phyloP scores from a whole-genome alignment of 2,329 filamentous ascomycete species.

The Ophiosphaerella herpotricha region DNA sequence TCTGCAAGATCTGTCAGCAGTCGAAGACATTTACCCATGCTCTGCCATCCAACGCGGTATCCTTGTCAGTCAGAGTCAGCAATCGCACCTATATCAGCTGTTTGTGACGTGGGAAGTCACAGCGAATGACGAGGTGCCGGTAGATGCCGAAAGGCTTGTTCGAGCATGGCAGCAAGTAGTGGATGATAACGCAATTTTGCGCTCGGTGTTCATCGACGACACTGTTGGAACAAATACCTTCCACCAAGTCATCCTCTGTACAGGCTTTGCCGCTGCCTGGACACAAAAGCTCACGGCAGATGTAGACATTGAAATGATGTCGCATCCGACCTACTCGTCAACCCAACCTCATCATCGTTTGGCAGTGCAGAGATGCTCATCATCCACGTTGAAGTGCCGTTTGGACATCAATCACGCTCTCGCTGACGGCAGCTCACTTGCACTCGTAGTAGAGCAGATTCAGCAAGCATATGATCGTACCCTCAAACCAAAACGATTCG shows the following conservation, averaged over 20 bases:
- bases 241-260: slow-evolving; percentile 10
- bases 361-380: slow-evolving; percentile 9
- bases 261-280: slow-evolving; percentile 3
- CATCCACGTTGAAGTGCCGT: slow-evolving; percentile 2
- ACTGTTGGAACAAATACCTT: slow-evolving; percentile 15
- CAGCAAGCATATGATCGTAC: slow-evolving; percentile 12
- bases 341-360: slow-evolving; percentile 16
- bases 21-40: slow-evolving; percentile 18
- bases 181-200: slow-evolving; percentile 14
- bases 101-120: neutral
- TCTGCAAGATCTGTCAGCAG: slow-evolving; percentile 10
- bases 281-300: slow-evolving; percentile 4
- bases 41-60: slow-evolving; percentile 15
- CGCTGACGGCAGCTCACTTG: slow-evolving; percentile 16
- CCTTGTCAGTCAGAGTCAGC: slow-evolving; percentile 1
- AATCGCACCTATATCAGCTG: slow-evolving; percentile 1
- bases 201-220: slow-evolving; percentile 19
- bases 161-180: slow-evolving; percentile 20
- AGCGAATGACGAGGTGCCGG: neutral
- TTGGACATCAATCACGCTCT: slow-evolving; percentile 25
- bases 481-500: slow-evolving; percentile 2
- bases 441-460: slow-evolving; percentile 12
- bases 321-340: neutral
- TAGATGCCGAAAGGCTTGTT: slow-evolving; percentile 7
- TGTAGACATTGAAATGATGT: neutral